Evolutionary conservation across 495 filamentous ascomycete genomes (phyloP).

Genomic region (Penicillium mononematosum): DNA sequence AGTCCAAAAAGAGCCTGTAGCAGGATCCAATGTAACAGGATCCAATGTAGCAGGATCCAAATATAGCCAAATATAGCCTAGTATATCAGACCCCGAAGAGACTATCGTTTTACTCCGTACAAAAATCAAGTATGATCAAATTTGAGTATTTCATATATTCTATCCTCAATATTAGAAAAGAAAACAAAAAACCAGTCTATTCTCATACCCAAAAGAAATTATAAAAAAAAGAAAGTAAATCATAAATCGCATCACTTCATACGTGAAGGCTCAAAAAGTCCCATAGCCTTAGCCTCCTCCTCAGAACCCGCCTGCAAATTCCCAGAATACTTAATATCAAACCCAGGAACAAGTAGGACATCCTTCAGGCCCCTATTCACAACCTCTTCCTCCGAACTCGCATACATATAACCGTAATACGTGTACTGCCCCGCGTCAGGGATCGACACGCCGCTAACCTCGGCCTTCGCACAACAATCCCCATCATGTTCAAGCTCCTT

Average conservation of each 20-base stretch:
- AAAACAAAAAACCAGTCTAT: no score
- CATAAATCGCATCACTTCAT: background rate
- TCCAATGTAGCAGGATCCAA: no score
- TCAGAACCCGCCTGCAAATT: background rate
- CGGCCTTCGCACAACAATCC: background rate
- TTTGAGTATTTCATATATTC: no score
- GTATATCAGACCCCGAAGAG: no score
- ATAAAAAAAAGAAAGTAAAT: background rate
- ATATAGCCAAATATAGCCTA: no score
- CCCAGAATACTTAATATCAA: constrained; percentile 1
- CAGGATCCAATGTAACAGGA: no score
- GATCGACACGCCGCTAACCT: background rate
- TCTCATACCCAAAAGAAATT: no score
- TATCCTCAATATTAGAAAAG: no score
- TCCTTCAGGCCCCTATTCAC: background rate
- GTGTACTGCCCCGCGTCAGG: background rate
- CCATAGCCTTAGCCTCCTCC: constrained; percentile 1
- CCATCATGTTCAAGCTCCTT: constrained; percentile 7
- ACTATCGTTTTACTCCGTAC: no score
- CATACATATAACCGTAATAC: constrained; percentile 11
- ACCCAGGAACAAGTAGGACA: constrained; percentile 2
- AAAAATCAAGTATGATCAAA: no score
- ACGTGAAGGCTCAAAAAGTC: constrained; percentile 4
- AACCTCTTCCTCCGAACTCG: background rate
- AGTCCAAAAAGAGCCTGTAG: no score